Conservation (phyloP, 352 stramenopile genomes). For the Pythium utonaiense region DNA sequence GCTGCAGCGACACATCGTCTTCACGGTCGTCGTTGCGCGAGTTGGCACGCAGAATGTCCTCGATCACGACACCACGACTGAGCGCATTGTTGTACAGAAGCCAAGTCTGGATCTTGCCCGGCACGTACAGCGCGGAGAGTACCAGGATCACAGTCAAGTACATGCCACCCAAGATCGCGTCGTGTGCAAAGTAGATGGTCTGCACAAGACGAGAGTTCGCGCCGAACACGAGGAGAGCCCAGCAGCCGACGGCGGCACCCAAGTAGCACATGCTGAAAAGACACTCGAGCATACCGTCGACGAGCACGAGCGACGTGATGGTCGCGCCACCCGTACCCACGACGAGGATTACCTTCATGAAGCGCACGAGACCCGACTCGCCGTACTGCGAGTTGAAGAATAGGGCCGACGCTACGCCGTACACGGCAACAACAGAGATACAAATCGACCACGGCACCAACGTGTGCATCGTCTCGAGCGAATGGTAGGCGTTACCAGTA, state of each 20-base stretch:
- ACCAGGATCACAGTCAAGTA: conserved; percentile 89
- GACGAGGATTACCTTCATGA: conserved; percentile 46
- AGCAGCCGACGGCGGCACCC: conserved; percentile 55
- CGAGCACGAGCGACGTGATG: conserved; percentile 27
- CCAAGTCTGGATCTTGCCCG: conserved; percentile 90
- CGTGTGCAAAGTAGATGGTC: conserved; percentile 87
- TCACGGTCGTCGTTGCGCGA: conserved; percentile 37
- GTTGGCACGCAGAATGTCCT: conserved; percentile 85
- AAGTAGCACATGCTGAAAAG: conserved; percentile 88
- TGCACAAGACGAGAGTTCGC: conserved; percentile 78
- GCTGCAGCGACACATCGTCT: conserved; percentile 37
- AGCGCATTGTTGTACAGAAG: conserved; percentile 94
- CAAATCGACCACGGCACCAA: conserved; percentile 33
- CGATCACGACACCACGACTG: conserved; percentile 91
- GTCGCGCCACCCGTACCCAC: conserved; percentile 28
- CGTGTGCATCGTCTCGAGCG: conserved; percentile 23
- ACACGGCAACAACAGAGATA: conserved; percentile 23
- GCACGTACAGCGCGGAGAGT: conserved; percentile 72
- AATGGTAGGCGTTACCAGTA: conserved; percentile 40
- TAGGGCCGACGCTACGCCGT: conserved; percentile 26
- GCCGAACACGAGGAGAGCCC: conserved; percentile 69
- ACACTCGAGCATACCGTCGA: conserved; percentile 79
- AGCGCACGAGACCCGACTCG: conserved; percentile 32
- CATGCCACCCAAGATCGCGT: conserved; percentile 83
- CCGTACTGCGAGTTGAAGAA: conserved; percentile 36